phyloP scores from a whole-genome alignment of 2,329 filamentous ascomycete genomes.

The Claviceps capensis region DNA sequence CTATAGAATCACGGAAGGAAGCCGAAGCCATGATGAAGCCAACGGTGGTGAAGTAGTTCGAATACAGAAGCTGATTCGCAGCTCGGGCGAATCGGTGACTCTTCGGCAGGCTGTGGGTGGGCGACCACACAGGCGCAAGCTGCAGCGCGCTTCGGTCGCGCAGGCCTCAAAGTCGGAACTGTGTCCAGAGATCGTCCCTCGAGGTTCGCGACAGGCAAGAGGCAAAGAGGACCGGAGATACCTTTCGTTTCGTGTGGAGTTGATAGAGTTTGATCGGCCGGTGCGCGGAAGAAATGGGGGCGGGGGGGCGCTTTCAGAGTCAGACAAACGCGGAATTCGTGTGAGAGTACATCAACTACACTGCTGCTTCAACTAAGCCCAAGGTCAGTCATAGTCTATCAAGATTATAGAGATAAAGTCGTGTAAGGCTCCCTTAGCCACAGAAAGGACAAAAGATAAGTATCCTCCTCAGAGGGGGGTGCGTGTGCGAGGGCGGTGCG shows the following conservation, averaged over 20 bases:
- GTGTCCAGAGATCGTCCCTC: constrained; percentile 3
- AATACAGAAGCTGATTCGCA: neutral
- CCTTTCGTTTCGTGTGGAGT: neutral
- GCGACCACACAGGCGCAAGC: neutral
- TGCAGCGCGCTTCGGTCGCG: neutral
- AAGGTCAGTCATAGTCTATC: constrained; percentile 10
- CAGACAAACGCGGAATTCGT: neutral
- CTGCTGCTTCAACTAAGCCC: neutral
- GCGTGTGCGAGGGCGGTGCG: neutral
- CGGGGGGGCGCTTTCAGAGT: neutral
- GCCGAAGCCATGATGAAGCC: constrained; percentile 57
- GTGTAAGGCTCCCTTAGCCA: constrained; percentile 2
- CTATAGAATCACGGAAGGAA: constrained; percentile 88
- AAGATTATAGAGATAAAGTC: neutral
- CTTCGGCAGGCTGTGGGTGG: neutral
- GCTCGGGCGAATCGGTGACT: neutral
- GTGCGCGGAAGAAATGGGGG: neutral
- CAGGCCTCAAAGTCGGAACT: neutral
- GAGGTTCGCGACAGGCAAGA: constrained; percentile 1
- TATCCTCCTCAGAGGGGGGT: neutral
- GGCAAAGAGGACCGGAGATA: neutral
- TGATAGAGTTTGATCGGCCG: neutral
- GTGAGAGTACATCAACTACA: neutral
- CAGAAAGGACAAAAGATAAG: neutral
- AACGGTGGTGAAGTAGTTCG: neutral